Evolutionary conservation across 2,329 filamentous ascomycete species (phyloP).

Genomic region (Fusarium multiceps): DNA sequence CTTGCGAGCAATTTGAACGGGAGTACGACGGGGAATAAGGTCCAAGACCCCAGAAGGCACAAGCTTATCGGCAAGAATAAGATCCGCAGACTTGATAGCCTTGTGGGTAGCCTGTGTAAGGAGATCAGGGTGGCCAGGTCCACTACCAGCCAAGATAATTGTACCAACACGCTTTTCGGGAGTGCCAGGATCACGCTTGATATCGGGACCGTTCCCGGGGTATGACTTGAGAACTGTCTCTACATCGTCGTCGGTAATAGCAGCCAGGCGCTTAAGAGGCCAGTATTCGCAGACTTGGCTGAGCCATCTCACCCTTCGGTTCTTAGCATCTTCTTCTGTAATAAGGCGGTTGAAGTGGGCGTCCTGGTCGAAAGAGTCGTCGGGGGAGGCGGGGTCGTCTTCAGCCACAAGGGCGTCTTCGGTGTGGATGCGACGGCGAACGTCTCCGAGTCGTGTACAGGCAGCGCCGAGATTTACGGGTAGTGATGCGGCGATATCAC

Average conservation of each 20-base stretch:
- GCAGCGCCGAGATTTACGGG: conserved; percentile 80
- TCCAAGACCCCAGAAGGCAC: conserved; percentile 87
- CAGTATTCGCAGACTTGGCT: conserved; percentile 98
- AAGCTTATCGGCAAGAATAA: conserved; percentile 88
- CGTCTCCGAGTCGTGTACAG: conserved; percentile 79
- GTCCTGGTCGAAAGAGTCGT: conserved; percentile 78
- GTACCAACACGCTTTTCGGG: conserved; percentile 63
- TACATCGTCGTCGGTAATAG: conserved; percentile 83
- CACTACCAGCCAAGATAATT: conserved; percentile 90
- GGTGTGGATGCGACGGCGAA: conserved; percentile 77
- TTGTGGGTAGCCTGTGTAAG: conserved; percentile 85
- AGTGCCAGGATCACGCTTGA: conserved; percentile 36
- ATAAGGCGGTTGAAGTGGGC: conserved; percentile 88
- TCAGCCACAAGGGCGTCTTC: conserved; percentile 66
- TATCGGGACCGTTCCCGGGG: conserved; percentile 48
- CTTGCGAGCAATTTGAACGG: conserved; percentile 92
- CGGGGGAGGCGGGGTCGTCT: conserved; percentile 66
- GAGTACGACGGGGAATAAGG: conserved; percentile 88
- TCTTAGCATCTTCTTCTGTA: conserved; percentile 78
- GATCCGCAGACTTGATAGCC: conserved; percentile 78
- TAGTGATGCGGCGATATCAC: conserved; percentile 85
- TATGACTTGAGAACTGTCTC: conserved; percentile 81
- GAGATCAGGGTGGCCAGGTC: conserved; percentile 91
- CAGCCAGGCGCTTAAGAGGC: conserved; percentile 85
- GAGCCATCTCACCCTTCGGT: conserved; percentile 89